A percentile compares a stretch with the other conserved stretches of the same genome.
Conservation (phyloP, 176 grass and related monocot species). For the Eleusine indica region DNA sequence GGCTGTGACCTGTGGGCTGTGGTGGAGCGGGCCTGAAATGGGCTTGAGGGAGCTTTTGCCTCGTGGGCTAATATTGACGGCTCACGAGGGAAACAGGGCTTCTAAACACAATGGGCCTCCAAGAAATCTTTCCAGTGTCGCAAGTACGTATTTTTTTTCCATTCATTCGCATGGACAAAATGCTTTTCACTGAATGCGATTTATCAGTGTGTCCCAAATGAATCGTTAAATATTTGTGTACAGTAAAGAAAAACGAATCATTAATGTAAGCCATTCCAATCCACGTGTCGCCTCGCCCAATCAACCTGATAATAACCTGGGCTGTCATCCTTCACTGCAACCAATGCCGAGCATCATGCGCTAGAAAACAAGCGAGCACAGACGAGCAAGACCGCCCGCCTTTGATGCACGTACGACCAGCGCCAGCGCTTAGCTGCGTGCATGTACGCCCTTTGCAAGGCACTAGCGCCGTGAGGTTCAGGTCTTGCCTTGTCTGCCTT, state of each 20-base stretch:
- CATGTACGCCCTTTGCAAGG: slow-evolving; percentile 24
- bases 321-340: not conserved
- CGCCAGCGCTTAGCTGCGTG: slow-evolving; percentile 22
- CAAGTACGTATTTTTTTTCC: not conserved
- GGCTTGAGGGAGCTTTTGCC: not conserved
- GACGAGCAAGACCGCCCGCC: not conserved
- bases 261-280: no score
- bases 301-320: no score
- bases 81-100: not conserved
- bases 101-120: not conserved
- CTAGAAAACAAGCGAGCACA: not conserved
- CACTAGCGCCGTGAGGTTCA: not conserved
- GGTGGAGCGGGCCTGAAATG: not conserved
- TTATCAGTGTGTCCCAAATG: no score
- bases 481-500: not conserved
- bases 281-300: no score
- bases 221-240: no score
- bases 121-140: not conserved
- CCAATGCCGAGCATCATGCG: not conserved
- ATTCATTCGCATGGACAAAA: no score
- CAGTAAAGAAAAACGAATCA: no score
- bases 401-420: not conserved
- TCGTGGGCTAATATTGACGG: not conserved
- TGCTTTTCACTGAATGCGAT: no score
- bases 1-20: no score